Evolutionary conservation across 1,284 basidiomycete species (phyloP), one percentile per base, ranked within the genome.

Genomic region (Trametes sp.): DNA sequence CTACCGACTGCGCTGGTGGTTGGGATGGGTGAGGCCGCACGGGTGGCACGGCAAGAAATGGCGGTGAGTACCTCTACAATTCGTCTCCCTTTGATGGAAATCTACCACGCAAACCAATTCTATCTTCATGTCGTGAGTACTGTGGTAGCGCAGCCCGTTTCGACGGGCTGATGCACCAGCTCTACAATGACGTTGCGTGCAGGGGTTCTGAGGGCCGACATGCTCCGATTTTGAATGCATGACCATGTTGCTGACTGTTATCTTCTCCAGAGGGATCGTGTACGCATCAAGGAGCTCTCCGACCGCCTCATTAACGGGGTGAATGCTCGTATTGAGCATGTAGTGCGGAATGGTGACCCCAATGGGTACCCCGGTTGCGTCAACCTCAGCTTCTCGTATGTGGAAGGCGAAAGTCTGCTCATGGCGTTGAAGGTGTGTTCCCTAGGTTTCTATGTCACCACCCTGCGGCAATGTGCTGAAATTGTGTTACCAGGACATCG

Each of bases 321-420:
- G 76, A 92, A 92, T 64, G 82, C 88, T 2, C 84, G 92, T 70
- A 92, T 98, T 36, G 93, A 95, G 62, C 89, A 94, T 71, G 94
- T 99, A 61, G 88, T 98, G 50, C 88, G 97, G 57, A 99, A 99
- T 75, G 98, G 98, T 28, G 96, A 98, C 76, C 77, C 83, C 0
- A 83, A 88, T 61, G 97, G 95, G 19, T 97, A 95, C 77, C 88
- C 94, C 8, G 95, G 95, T 44, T 98, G 96, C 76, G 87, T 98
- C 73, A 98, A 98, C 78, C 83, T 99, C 46, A 96, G 93, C 64
- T 99, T 98, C 77, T 88, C 96, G 13, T 99, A 98, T 75, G 96
- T 99, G 48, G 97, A 99, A 76, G 97, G 97, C 31, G 97, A 99
- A 80, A 96, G 94, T 74, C 84, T 99, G 65, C 80, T 99, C 67